These are phyloP conservation scores for Meyerozyma sp. DNA, from an alignment of 1,139 yeast species.

Conservation along the genomic window DNA sequence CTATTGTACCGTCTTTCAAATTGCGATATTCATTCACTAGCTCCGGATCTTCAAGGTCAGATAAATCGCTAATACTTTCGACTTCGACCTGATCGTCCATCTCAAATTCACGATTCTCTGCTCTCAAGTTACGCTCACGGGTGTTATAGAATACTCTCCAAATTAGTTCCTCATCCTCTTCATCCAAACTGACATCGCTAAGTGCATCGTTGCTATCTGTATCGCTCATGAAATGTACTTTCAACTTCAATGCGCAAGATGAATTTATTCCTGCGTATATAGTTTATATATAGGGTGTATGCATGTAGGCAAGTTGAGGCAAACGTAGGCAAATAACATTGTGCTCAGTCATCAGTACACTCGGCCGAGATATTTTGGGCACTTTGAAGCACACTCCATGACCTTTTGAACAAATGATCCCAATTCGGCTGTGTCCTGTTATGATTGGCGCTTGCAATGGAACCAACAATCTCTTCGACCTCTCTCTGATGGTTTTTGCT, in stretches of 20 bases:
- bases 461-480: not conserved
- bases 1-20: constrained; percentile 19
- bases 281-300: not conserved
- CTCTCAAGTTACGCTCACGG: constrained; percentile 12
- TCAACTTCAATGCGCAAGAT: not conserved
- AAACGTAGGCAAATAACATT: too few relatives aligned
- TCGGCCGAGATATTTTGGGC: not conserved
- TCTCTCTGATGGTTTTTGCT: not conserved
- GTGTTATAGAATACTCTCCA: constrained; percentile 40
- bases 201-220: constrained; percentile 14
- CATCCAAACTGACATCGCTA: constrained; percentile 41
- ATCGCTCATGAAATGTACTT: not conserved
- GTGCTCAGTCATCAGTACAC: too few relatives aligned
- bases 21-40: constrained; percentile 27
- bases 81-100: constrained; percentile 7
- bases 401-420: not conserved
- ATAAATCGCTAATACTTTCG: constrained; percentile 21
- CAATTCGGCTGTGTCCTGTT: not conserved
- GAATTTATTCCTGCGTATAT: not conserved
- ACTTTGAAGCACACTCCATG: not conserved
- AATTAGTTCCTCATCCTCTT: constrained; percentile 43
- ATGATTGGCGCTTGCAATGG: not conserved
- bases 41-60: constrained; percentile 33
- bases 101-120: constrained; percentile 4
- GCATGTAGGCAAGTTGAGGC: too few relatives aligned